Evolutionary conservation across 305 asterid species (phyloP), one percentile per base, ranked within the genome.

Genomic region (Stenogyne calaminthoides): DNA sequence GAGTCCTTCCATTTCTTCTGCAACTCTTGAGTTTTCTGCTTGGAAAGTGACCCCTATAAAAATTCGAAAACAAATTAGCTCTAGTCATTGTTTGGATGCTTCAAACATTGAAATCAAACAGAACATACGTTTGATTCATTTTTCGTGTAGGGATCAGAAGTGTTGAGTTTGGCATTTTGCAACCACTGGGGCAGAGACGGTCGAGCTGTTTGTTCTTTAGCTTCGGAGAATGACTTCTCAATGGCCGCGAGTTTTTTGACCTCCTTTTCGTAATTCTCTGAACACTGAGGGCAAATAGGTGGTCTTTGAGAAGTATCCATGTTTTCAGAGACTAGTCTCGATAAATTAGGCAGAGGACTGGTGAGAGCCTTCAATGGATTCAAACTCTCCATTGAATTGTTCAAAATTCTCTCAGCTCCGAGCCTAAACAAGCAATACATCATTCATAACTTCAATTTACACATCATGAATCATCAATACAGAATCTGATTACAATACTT

Each of bases 1-100:
- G 86, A 76, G 47, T 88, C 92, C 46, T 81, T 81, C 98, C 97
- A 94, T 76, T 87, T 88, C 77, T 83, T 90, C 80, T 86, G 93
- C 74, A 91, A 80, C 57, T 87, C 96, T 71, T 81, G 89, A 75
- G 82, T 80, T 81, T 86, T 90, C 59, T 84, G 93, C 84, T 84
- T 80, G 29, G 87, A 78, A 64, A 91, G 85, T 64, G 80, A 7
- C 3, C 69, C 81, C 98, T 91, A 83, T 65, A 51, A 71, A 14
- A 15, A 55, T 18, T 72, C 2, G 10, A 19, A 67, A 42, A 65
- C 11, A 27, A 56, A 56, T 71, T 37, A 82, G 75, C 39, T 51
- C 64, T 20, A 52, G 39, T 52, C 18, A 15, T 52, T 1, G 68
- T 29, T 29, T 29, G 34, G 36, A 32, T 32, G 7, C 7, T 32